Percentiles rank a stretch among this genome's conserved stretches.
phyloP scores from a whole-genome alignment of 1,284 basidiomycete genomes.

The Cystobasidiaceae sp. region DNA sequence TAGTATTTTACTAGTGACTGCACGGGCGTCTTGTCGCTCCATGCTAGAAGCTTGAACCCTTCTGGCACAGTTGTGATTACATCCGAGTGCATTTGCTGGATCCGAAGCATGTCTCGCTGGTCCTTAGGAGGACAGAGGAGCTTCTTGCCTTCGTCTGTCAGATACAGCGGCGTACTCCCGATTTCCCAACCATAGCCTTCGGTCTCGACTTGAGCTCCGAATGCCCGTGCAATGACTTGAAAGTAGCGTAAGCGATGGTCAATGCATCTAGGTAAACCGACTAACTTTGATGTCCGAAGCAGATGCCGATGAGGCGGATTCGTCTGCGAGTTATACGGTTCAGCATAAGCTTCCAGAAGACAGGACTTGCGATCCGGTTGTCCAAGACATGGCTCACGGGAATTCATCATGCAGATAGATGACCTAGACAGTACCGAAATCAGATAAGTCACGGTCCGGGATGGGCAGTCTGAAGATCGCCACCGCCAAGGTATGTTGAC shows the following conservation, averaged over 20 bases:
- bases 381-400: slow-evolving; percentile 20
- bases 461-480: slow-evolving; percentile 43
- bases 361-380: background rate
- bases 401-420: slow-evolving; percentile 38
- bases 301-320: slow-evolving; percentile 40
- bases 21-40: slow-evolving; percentile 36
- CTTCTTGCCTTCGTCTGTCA: slow-evolving; percentile 27
- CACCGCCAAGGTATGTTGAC: slow-evolving; percentile 53
- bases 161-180: slow-evolving; percentile 29
- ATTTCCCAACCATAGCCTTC: slow-evolving; percentile 36
- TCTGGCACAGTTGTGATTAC: slow-evolving; percentile 36
- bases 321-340: slow-evolving; percentile 1
- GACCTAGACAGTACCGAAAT: slow-evolving; percentile 6
- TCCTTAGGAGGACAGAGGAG: slow-evolving; percentile 11
- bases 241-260: background rate
- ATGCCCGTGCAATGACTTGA: slow-evolving; percentile 38
- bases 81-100: slow-evolving; percentile 42
- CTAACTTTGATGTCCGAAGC: slow-evolving; percentile 34
- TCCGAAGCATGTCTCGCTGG: slow-evolving; percentile 34
- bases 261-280: background rate
- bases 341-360: background rate
- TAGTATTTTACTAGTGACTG: slow-evolving; percentile 40
- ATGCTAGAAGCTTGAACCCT: slow-evolving; percentile 37
- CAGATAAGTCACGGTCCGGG: background rate
- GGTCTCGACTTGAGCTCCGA: slow-evolving; percentile 36